Base-by-base conservation (phyloP, 2,329 filamentous ascomycete species). In the Alternaria angustiovoidea region DNA sequence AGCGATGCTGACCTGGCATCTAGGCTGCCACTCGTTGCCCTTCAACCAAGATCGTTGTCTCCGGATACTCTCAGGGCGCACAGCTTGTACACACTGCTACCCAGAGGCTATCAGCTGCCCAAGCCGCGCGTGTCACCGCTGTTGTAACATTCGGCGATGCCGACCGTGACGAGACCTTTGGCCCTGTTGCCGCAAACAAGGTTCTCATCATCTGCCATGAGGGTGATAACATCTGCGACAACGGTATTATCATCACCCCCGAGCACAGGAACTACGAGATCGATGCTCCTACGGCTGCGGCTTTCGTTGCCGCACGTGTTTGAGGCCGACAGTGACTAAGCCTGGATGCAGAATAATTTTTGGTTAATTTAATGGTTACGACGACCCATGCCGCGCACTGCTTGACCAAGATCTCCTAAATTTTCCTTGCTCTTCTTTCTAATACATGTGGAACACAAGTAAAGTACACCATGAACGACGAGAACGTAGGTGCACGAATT, bases 41-140 rank as follows among this genome's bases (percentile, higher is more conserved):
- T 5, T 66, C 61, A 1, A 75, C 72, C 28, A 75, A 73, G 62
- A 75, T 75, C 24, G 70, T 75, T 0, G 59, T 75, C 2, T 64
- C 68, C 3, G 71, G 73, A 12, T 75, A 75, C 57, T 74, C 76
- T 28, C 79, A 81, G 68, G 79, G 78, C 36, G 78, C 76, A 2
- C 75, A 79, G 56, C 65, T 80, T 3, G 81, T 83, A 1, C 83
- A 84, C 72, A 81, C 81, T 26, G 81, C 81, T 2, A 80, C 80
- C 3, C 68, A 72, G 48, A 70, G 67, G 46, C 66, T 72, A 8
- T 61, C 66, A 9, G 66, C 73, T 8, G 61, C 69, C 2, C 59
- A 57, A 11, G 68, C 69, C 9, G 66, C 67, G 5, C 63, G 65
- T 18, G 64, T 75, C 26, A 63, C 62, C 54, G 69, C 72, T 24